Percentiles rank a stretch among this genome's conserved stretches.
Conservation (phyloP, 768 basidiomycete genomes). For the Suillus bovinus region DNA sequence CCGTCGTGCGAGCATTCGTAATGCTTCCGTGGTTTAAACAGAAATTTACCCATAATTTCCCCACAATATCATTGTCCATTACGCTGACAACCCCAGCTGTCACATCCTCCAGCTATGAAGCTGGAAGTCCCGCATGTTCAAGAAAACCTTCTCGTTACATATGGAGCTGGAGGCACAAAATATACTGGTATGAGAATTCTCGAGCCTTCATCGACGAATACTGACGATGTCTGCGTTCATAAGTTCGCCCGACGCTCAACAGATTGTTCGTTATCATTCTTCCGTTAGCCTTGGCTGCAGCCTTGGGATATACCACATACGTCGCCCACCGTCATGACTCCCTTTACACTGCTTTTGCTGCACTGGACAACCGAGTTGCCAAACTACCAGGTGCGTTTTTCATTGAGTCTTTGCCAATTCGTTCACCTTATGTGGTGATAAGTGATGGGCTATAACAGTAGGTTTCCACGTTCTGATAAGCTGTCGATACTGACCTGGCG, state of each 20-base stretch:
- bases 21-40: neutral
- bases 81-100: neutral
- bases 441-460: constrained; percentile 70
- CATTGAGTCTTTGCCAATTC: neutral
- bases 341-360: neutral
- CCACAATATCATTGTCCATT: neutral
- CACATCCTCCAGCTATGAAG: neutral
- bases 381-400: constrained; percentile 36
- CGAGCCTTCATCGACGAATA: neutral
- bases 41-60: neutral
- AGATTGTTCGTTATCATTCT: constrained; percentile 14
- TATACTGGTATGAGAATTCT: neutral
- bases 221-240: constrained; percentile 1
- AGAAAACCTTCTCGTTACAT: neutral
- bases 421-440: constrained; percentile 5
- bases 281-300: constrained; percentile 20
- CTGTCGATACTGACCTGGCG: constrained; percentile 12
- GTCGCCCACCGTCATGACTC: constrained; percentile 14
- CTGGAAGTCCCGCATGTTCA: neutral
- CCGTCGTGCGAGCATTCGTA: neutral
- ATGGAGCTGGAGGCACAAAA: neutral
- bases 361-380: constrained; percentile 26
- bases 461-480: constrained; percentile 18
- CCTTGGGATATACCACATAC: constrained; percentile 19
- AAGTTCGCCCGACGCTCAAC: constrained; percentile 6